These are phyloP conservation scores for Lycium barbarum DNA, from an alignment of 257 asterid species.

Conservation along the genomic window DNA sequence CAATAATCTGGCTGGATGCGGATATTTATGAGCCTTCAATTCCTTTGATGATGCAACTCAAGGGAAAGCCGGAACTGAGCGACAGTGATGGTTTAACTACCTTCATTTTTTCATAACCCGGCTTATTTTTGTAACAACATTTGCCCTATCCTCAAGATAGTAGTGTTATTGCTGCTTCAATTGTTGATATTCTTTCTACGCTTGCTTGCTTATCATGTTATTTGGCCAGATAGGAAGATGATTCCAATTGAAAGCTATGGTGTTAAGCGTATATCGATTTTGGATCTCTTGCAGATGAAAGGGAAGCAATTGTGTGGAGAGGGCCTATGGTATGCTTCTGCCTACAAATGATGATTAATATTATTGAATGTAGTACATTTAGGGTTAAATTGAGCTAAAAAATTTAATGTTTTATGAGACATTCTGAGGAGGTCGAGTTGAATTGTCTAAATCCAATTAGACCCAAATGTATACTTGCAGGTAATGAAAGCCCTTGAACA, in stretches of 20 bases:
- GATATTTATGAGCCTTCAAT: conserved; percentile 96
- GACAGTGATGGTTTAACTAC: conserved; percentile 53
- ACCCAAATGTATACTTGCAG: conserved; percentile 43
- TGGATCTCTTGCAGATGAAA: conserved; percentile 94
- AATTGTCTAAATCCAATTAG: background rate
- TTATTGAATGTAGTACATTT: conserved; percentile 4
- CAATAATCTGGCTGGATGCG: conserved; percentile 62
- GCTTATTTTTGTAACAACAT: background rate
- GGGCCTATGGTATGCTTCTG: conserved; percentile 85
- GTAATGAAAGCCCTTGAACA: conserved; percentile 99
- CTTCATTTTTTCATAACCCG: background rate
- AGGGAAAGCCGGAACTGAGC: conserved; percentile 90
- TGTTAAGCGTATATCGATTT: conserved; percentile 91
- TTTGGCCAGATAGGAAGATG: conserved; percentile 74
- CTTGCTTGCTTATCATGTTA: conserved; percentile 17
- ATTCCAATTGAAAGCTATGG: conserved; percentile 89
- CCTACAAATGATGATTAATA: conserved; percentile 22
- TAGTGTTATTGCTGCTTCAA: background rate
- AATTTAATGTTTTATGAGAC: conserved; percentile 20
- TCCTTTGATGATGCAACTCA: conserved; percentile 91
- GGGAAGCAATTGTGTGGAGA: conserved; percentile 96
- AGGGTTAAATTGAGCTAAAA: background rate
- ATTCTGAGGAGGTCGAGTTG: background rate
- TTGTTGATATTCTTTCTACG: background rate
- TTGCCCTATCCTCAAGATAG: background rate